phyloP scores from a whole-genome alignment of 2,329 filamentous ascomycete species.

The Epichloe brachyelytri region DNA sequence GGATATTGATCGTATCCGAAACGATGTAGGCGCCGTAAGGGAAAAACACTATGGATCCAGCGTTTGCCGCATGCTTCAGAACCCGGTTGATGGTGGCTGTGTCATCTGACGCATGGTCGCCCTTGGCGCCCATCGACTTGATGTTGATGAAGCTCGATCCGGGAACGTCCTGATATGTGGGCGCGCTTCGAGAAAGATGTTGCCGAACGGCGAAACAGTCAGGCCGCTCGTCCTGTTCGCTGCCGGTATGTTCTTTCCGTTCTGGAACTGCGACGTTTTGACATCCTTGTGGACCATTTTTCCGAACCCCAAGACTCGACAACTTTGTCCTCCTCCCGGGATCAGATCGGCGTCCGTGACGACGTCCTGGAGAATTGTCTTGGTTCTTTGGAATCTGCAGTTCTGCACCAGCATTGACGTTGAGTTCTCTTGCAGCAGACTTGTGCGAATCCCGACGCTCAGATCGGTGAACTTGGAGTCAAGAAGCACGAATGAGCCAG shows the following conservation, averaged over 20 bases:
- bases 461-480: neutral
- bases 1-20: constrained; percentile 31
- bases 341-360: neutral
- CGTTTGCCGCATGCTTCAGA: constrained; percentile 11
- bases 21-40: constrained; percentile 27
- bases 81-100: constrained; percentile 16
- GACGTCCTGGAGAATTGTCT: neutral
- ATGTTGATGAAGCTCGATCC: constrained; percentile 1
- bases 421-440: constrained; percentile 7
- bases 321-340: neutral
- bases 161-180: neutral
- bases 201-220: neutral
- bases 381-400: neutral
- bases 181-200: neutral
- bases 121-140: constrained; percentile 36
- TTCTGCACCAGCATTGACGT: constrained; percentile 8
- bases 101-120: constrained; percentile 60
- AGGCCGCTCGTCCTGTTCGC: neutral
- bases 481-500: constrained; percentile 5
- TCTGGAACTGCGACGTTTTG: neutral
- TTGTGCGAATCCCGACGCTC: constrained; percentile 1
- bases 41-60: constrained; percentile 13
- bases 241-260: neutral
- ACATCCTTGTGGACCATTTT: neutral
- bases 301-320: constrained; percentile 1